Conservation (phyloP, 2,329 filamentous ascomycete genomes). For the Macrophomina tecta region DNA sequence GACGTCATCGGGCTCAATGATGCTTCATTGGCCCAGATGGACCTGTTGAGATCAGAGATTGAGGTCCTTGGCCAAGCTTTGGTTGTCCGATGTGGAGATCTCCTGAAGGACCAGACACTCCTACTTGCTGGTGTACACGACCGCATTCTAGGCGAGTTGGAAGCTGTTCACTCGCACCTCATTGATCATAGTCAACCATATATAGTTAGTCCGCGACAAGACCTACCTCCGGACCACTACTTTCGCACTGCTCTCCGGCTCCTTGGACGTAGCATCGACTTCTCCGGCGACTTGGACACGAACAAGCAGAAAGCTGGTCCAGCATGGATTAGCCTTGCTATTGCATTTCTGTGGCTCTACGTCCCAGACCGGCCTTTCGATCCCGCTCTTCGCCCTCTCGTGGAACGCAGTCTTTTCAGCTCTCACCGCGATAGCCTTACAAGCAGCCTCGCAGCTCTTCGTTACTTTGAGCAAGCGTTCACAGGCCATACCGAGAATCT, state of each 20-base stretch:
- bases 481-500: slow-evolving; percentile 72
- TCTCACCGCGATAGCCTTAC: slow-evolving; percentile 63
- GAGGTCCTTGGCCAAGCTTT: slow-evolving; percentile 45
- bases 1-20: slow-evolving; percentile 34
- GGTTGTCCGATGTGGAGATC: slow-evolving; percentile 40
- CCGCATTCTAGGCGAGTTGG: slow-evolving; percentile 34
- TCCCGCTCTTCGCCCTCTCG: slow-evolving; percentile 66
- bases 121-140: slow-evolving; percentile 40
- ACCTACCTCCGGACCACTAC: slow-evolving; percentile 32
- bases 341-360: slow-evolving; percentile 78
- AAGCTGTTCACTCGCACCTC: slow-evolving; percentile 32
- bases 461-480: slow-evolving; percentile 69
- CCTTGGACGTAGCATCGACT: slow-evolving; percentile 8
- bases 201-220: background rate
- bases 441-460: slow-evolving; percentile 65
- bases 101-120: slow-evolving; percentile 40
- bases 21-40: slow-evolving; percentile 48
- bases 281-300: background rate
- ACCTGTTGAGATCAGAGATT: slow-evolving; percentile 50
- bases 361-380: slow-evolving; percentile 88
- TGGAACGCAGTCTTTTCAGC: slow-evolving; percentile 67
- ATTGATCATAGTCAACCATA: background rate
- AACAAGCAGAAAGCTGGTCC: slow-evolving; percentile 41
- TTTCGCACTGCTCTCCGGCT: slow-evolving; percentile 36
- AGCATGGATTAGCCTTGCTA: slow-evolving; percentile 77